Base-by-base conservation (phyloP, 2,329 filamentous ascomycete genomes). In the Paecilomyces fulvus region DNA sequence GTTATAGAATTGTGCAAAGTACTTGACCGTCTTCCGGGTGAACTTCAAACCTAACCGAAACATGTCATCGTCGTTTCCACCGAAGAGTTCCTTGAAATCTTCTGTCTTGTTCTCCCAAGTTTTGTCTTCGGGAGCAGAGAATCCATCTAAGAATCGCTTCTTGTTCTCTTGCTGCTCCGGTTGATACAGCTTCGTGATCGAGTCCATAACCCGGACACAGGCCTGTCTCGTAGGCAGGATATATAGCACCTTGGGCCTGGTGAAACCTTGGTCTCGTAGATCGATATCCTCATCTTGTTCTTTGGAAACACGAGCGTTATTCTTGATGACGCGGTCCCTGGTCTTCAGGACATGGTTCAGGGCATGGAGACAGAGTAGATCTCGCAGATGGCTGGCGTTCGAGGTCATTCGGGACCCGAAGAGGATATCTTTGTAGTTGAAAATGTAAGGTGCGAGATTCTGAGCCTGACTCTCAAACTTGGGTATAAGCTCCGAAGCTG, bases 31-130 rank as follows among this genome's bases (percentile, higher is more conserved):
- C 74, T 96, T 97, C 59, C 94, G 84, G 0, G 94, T 97, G 70
- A 99, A 95, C 73, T 97, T 99, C 68, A 99, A 74, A n/a, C 92
- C 94, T 1, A 97, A 78, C 2, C 92, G 85, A 76, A 97, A 99
- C 83, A 95, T 94, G 74, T 99, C 94, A 69, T 97, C 94, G 69
- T 96, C 90, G 69, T 96, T 97, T 58, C 94, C 94, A 59, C 87
- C 87, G 67, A 99, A 99, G 0, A 97, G 80, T 56, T 95, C 89
- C 23, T 83, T 80, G 73, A 95, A 97, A 70, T 97, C 94, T 2
- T 86, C 87, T 0, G 94, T 87, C 67, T 90, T 90, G 67, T 89
- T 85, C 8, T 82, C 77, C 25, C 86, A 84, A 63, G 90, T 87
- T 43, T 83, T 83, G 58, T 85, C 81, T 21, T 88, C 83, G 43